Conservation (phyloP, 352 stramenopile genomes). For the Aphanomyces cochlioides region DNA sequence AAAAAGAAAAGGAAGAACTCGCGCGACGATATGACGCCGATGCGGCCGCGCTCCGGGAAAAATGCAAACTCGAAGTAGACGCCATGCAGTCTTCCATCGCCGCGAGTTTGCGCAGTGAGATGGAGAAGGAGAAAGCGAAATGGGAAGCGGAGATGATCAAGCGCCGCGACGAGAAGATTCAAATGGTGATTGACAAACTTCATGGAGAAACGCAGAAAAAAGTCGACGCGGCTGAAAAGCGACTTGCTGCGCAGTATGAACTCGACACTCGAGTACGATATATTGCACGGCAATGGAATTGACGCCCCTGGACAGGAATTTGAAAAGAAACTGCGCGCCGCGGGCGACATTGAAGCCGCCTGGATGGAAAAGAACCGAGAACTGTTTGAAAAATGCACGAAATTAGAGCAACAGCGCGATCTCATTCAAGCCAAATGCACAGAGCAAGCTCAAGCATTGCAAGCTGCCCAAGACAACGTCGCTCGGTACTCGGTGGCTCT, state of each 20-base stretch:
- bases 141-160: constrained; percentile 67
- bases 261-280: constrained; percentile 36
- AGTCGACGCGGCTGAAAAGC: constrained; percentile 51
- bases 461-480: not conserved
- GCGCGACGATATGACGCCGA: constrained; percentile 60
- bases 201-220: constrained; percentile 60
- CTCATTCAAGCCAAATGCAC: not conserved
- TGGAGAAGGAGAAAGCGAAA: constrained; percentile 53
- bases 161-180: constrained; percentile 72
- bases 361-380: constrained; percentile 85
- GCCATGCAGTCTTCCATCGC: constrained; percentile 57
- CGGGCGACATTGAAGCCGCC: constrained; percentile 68
- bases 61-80: constrained; percentile 59
- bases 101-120: constrained; percentile 52
- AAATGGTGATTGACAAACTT: constrained; percentile 76
- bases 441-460: not conserved
- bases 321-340: constrained; percentile 71
- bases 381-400: constrained; percentile 59
- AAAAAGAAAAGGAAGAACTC: constrained; percentile 66
- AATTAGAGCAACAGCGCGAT: constrained; percentile 47
- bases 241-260: constrained; percentile 47
- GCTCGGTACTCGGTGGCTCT: not conserved
- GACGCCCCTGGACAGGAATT: constrained; percentile 39
- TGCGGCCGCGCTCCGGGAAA: constrained; percentile 47
- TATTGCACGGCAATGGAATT: not conserved